A percentile compares a stretch with the other conserved stretches of the same genome.
These are phyloP conservation scores for Diplodia intermedia DNA, from an alignment of 2,329 filamentous ascomycete genomes.

Conservation along the genomic window DNA sequence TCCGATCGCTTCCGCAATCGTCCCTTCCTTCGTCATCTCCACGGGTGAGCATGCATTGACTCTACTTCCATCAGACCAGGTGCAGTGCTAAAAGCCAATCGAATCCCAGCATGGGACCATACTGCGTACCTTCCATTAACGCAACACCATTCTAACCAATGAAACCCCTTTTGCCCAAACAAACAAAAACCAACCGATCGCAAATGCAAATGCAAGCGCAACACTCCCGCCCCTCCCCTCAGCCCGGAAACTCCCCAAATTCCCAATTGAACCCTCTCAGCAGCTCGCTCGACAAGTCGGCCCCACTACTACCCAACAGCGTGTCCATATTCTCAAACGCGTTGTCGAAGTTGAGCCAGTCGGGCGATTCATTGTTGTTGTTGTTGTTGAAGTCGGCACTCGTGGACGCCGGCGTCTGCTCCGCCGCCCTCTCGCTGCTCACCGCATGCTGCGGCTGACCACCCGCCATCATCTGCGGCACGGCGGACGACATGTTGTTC, in stretches of 20 bases:
- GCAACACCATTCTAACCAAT: too few relatives aligned
- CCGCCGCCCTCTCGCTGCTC: slow-evolving; percentile 45
- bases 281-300: slow-evolving; percentile 48
- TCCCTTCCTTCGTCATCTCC: too few relatives aligned
- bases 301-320: slow-evolving; percentile 42
- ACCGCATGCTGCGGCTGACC: slow-evolving; percentile 43
- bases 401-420: slow-evolving; percentile 34
- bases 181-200: too few relatives aligned
- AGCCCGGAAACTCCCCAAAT: slow-evolving; percentile 5
- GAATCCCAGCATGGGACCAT: too few relatives aligned
- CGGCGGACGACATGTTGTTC: slow-evolving; percentile 20
- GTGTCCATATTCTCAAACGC: slow-evolving; percentile 52
- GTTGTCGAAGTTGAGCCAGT: slow-evolving; percentile 50
- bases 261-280: slow-evolving; percentile 48
- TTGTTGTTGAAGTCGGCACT: slow-evolving; percentile 34
- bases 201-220: neutral
- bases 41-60: too few relatives aligned
- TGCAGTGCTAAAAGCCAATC: too few relatives aligned
- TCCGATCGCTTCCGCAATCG: too few relatives aligned
- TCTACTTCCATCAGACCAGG: too few relatives aligned
- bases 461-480: slow-evolving; percentile 21
- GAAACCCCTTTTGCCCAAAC: too few relatives aligned
- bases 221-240: neutral
- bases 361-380: slow-evolving; percentile 44
- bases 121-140: too few relatives aligned